These are phyloP conservation scores for Helicostylum pulchrum DNA, from an alignment of 192 early-diverging fungal species.

Conservation along the genomic window DNA sequence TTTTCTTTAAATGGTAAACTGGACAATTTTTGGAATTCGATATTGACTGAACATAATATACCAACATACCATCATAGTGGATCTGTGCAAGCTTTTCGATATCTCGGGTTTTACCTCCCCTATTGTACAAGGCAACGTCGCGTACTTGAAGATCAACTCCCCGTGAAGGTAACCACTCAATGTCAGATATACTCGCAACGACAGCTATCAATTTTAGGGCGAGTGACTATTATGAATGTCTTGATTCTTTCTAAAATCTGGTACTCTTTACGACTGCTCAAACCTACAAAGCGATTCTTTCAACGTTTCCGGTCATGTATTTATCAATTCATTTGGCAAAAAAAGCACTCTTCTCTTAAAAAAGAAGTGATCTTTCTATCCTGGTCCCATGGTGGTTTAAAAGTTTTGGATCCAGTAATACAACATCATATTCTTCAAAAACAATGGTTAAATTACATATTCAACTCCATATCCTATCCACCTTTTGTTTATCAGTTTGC, in stretches of 20 bases:
- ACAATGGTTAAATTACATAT: not conserved
- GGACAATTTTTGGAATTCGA: no score
- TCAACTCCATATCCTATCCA: not conserved
- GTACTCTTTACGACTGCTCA: not conserved
- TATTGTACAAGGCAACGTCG: no score
- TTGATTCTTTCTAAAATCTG: not conserved
- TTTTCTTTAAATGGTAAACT: no score
- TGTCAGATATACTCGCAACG: not conserved
- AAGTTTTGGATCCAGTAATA: not conserved
- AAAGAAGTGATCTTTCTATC: not conserved
- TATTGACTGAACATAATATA: no score
- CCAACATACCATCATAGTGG: no score
- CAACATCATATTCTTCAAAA: not conserved
- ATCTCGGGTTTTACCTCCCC: no score
- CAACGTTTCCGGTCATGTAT: not conserved
- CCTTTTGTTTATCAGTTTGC: not conserved
- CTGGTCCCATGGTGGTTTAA: not conserved
- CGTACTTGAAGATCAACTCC: no score
- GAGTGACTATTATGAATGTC: not conserved
- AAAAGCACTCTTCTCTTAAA: not conserved
- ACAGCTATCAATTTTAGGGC: not conserved
- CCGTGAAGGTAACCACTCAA: not conserved
- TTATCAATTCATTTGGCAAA: not conserved
- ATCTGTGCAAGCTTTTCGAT: no score
- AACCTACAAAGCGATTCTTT: not conserved